Evolutionary conservation across 176 grass and related monocot species (phyloP), one percentile per base, ranked within the genome.

Genomic region (Triticum turgidum): DNA sequence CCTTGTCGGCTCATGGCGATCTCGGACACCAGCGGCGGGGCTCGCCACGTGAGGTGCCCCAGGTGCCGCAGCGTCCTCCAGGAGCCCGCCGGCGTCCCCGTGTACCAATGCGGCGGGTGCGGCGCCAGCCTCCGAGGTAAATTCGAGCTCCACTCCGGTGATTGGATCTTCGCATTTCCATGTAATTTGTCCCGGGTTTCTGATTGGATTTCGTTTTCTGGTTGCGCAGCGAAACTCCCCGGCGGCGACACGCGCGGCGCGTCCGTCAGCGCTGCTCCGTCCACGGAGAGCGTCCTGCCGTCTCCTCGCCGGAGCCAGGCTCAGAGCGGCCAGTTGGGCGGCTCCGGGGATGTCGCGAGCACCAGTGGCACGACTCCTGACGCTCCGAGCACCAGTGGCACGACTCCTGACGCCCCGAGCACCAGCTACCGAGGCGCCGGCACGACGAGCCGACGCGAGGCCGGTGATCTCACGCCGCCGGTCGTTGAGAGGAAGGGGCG

Each of bases 71-170:
- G 82, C 4, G 0, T 96, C 51, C 97, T 99, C 9, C 59, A 89
- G 51, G 97, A 99, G 73, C 85, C 88, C 61, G 21, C 79, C 61
- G 34, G 61, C 15, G 85, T 77, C 11, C 94, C 97, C 0, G 85
- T 96, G 15, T 99, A 99, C 89, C 86, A 75, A n/a, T 99, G 97
- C 87, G 97, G 97, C 13, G 92, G 82, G 77, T 99, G 97, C 61
- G 82, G 71, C 56, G 27, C 87, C 4, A 94, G 10, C 20, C 97
- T 99, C 24, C 82, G 85, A 94, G 90, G 97, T 99, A 94, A 87
- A 49, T 61, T 59, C 39, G 32, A 15, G 17, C 0, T 7, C 0
- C 73, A 27, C 35, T 8, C 22, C 22, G n/a, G 1, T 11, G 80
- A 2, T 52, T 4, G 24, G 39, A 41, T 21, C 8, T 9, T 86